Evolutionary conservation across 805 yeast genomes (phyloP).

Genomic region (Candida golubevii): DNA sequence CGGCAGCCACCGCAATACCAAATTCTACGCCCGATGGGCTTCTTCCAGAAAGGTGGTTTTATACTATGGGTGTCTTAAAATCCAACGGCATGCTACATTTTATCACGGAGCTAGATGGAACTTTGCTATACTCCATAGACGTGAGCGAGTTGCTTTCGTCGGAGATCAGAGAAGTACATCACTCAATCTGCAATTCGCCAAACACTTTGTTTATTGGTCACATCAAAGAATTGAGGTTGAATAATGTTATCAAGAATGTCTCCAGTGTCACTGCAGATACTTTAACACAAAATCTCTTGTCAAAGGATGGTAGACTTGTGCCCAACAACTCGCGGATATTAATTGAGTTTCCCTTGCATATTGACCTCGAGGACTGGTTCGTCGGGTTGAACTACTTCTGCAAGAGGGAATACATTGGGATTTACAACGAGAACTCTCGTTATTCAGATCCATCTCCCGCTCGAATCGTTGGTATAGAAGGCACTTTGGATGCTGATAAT

Average conservation of each 20-base stretch:
- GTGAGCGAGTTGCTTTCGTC: constrained; percentile 48
- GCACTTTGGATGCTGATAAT: constrained; percentile 12
- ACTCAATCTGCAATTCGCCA: constrained; percentile 56
- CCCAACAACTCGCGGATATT: constrained; percentile 41
- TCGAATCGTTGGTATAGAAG: constrained; percentile 15
- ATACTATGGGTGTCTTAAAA: constrained; percentile 64
- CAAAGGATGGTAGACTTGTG: constrained; percentile 31
- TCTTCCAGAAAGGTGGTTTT: constrained; percentile 61
- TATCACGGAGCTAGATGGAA: constrained; percentile 60
- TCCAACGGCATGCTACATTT: constrained; percentile 61
- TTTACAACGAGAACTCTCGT: constrained; percentile 11
- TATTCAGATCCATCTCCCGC: constrained; percentile 5
- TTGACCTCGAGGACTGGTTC: constrained; percentile 74
- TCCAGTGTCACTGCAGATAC: constrained; percentile 20
- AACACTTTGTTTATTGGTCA: constrained; percentile 57
- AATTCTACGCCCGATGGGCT: constrained; percentile 5
- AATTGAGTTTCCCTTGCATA: constrained; percentile 59
- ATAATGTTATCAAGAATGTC: constrained; percentile 34
- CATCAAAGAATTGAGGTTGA: constrained; percentile 48
- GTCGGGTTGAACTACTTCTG: constrained; percentile 65
- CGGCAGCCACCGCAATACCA: neutral
- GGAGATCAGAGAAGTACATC: constrained; percentile 62
- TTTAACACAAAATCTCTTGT: constrained; percentile 21
- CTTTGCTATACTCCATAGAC: constrained; percentile 55
- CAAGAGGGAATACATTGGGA: constrained; percentile 49